Percentiles rank a stretch among this genome's conserved stretches.
Conservation (phyloP, 2,329 filamentous ascomycete genomes). For the Monosporascus sp. region DNA sequence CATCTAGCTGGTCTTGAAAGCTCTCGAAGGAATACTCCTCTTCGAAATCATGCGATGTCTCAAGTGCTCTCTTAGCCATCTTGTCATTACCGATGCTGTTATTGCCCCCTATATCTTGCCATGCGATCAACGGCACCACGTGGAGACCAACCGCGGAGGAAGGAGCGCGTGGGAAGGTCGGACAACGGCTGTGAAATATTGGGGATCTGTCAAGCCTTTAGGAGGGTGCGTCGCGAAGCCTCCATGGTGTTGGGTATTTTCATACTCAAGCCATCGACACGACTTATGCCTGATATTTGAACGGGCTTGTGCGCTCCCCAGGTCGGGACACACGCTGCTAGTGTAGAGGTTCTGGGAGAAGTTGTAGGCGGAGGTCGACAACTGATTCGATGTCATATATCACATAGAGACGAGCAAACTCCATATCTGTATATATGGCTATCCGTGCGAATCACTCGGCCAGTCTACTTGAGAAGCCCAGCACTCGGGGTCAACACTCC, state of each 20-base stretch:
- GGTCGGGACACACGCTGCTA: neutral
- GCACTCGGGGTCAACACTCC: neutral
- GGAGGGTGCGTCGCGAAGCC: slow-evolving; percentile 11
- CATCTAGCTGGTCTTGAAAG: neutral
- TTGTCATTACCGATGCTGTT: neutral
- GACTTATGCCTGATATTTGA: neutral
- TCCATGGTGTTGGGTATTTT: slow-evolving; percentile 4
- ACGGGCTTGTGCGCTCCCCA: neutral
- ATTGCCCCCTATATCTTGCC: slow-evolving; percentile 2
- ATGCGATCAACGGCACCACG: slow-evolving; percentile 14
- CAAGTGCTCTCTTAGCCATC: slow-evolving; percentile 16
- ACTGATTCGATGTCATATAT: neutral
- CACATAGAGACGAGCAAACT: neutral
- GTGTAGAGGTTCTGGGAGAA: neutral
- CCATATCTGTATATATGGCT: neutral
- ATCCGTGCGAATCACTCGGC: neutral
- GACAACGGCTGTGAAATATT: slow-evolving; percentile 11
- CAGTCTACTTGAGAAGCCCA: neutral
- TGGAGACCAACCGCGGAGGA: slow-evolving; percentile 9
- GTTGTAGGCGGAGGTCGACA: neutral
- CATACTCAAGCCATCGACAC: neutral
- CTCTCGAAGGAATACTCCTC: neutral
- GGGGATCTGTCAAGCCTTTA: neutral
- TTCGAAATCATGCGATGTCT: slow-evolving; percentile 15
- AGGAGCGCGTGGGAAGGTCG: slow-evolving; percentile 4